Conservation (phyloP, 768 basidiomycete genomes). For the Arthromyces matolae region DNA sequence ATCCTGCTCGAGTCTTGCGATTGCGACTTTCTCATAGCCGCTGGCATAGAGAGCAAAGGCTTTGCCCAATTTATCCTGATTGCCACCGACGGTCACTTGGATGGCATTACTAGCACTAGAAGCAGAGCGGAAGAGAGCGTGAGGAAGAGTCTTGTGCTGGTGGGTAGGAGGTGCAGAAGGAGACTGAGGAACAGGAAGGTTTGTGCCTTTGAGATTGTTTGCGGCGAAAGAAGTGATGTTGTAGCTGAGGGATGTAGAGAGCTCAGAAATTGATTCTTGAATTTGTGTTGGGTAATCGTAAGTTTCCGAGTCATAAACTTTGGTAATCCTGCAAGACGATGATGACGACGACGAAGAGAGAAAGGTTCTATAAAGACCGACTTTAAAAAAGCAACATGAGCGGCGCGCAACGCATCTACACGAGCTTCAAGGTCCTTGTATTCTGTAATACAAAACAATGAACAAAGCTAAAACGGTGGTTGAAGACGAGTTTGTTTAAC, state of each 20-base stretch:
- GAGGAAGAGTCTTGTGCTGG: slow-evolving; percentile 95
- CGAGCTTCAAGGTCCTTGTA: slow-evolving; percentile 95
- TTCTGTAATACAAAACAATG: slow-evolving; percentile 45
- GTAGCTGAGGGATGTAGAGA: slow-evolving; percentile 66
- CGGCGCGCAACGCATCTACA: slow-evolving; percentile 84
- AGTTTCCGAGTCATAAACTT: slow-evolving; percentile 82
- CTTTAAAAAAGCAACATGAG: slow-evolving; percentile 79
- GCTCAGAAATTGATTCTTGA: slow-evolving; percentile 74
- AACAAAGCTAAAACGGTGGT: not conserved
- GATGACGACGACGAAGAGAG: not conserved
- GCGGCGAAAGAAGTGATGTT: slow-evolving; percentile 83
- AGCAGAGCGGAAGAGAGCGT: slow-evolving; percentile 85
- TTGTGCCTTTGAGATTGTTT: slow-evolving; percentile 84
- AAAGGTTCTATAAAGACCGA: slow-evolving; percentile 33
- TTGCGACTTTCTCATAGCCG: slow-evolving; percentile 80
- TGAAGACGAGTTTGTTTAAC: too few relatives aligned
- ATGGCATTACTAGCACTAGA: slow-evolving; percentile 51
- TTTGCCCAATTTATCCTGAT: slow-evolving; percentile 67
- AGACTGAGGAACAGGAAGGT: slow-evolving; percentile 66
- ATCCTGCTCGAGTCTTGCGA: slow-evolving; percentile 80
- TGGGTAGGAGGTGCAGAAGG: slow-evolving; percentile 51
- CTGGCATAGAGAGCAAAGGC: slow-evolving; percentile 75
- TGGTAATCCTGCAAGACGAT: slow-evolving; percentile 58
- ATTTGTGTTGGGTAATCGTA: slow-evolving; percentile 91
- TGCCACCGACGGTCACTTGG: slow-evolving; percentile 35